phyloP scores from a whole-genome alignment of 257 asterid species.

The Capsicum baccatum region DNA sequence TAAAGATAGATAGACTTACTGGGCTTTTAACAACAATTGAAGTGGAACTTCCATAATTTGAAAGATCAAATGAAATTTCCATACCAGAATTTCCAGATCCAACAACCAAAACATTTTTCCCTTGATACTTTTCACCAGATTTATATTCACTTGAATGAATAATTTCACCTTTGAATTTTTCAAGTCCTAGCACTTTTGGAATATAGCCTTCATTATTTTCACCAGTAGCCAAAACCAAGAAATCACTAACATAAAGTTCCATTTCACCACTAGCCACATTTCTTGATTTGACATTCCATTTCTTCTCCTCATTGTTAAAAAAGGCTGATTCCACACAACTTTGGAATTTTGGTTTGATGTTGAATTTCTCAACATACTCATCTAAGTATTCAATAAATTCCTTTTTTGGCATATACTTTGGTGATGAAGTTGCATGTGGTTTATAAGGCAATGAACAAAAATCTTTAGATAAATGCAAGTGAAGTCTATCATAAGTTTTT shows the following conservation, averaged over 20 bases:
- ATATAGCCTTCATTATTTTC: constrained; percentile 51
- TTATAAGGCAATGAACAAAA: constrained; percentile 55
- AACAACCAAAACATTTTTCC: constrained; percentile 50
- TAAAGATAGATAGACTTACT: background rate
- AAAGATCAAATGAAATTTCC: constrained; percentile 68
- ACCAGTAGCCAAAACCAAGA: constrained; percentile 57
- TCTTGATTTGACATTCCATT: constrained; percentile 41
- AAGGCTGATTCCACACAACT: constrained; percentile 39
- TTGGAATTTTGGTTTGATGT: constrained; percentile 34
- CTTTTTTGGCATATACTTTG: constrained; percentile 47
- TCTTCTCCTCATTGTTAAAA: background rate
- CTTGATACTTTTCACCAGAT: constrained; percentile 37
- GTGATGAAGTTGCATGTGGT: constrained; percentile 46
- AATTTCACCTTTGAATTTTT: constrained; percentile 44
- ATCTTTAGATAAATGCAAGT: constrained; percentile 62
- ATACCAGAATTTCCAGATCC: constrained; percentile 78
- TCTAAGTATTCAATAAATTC: constrained; percentile 51
- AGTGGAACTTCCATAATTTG: constrained; percentile 50
- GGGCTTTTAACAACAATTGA: constrained; percentile 57
- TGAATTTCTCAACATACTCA: constrained; percentile 36
- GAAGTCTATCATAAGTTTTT: constrained; percentile 54
- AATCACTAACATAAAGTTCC: constrained; percentile 40
- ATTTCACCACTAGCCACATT: background rate
- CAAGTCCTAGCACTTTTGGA: constrained; percentile 44
- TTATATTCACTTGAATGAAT: constrained; percentile 48